Percentiles rank a stretch among this genome's conserved stretches.
Conservation (phyloP, 129 eudicot species). For the Ambrosia trifida region DNA sequence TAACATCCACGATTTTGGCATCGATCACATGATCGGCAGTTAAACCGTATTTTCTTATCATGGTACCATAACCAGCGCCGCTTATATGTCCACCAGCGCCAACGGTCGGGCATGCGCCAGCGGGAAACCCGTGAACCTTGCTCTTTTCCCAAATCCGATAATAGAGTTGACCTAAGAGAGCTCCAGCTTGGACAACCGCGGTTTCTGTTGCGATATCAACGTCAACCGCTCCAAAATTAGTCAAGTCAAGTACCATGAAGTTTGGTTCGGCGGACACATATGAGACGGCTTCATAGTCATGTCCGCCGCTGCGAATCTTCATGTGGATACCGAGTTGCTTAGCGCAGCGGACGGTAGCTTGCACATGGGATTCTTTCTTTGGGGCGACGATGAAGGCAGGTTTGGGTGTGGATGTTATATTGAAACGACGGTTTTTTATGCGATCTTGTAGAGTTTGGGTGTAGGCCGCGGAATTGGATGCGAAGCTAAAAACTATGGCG, state of each 20-base stretch:
- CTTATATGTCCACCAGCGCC: conserved; percentile 41
- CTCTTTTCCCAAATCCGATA: conserved; percentile 35
- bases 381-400: conserved; percentile 48
- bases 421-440: conserved; percentile 48
- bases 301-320: conserved; percentile 43
- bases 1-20: conserved; percentile 27
- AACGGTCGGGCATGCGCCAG: conserved; percentile 35
- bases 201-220: conserved; percentile 26
- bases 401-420: conserved; percentile 39
- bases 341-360: conserved; percentile 45
- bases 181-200: conserved; percentile 28
- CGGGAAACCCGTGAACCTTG: conserved; percentile 42
- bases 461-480: conserved; percentile 30
- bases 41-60: conserved; percentile 40
- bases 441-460: conserved; percentile 34
- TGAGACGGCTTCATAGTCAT: conserved; percentile 37
- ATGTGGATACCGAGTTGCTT: conserved; percentile 27
- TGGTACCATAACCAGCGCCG: conserved; percentile 44
- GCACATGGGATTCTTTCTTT: conserved; percentile 38
- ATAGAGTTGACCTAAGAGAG: conserved; percentile 34
- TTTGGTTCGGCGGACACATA: conserved; percentile 18
- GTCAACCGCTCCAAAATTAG: conserved; percentile 13
- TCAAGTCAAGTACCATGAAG: conserved; percentile 40
- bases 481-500: conserved; percentile 35
- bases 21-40: conserved; percentile 32